Evolutionary conservation across 225 moss, liverwort and hornwort species (phyloP), one percentile per base, ranked within the genome.

Genomic region (Lunularia cruciata): DNA sequence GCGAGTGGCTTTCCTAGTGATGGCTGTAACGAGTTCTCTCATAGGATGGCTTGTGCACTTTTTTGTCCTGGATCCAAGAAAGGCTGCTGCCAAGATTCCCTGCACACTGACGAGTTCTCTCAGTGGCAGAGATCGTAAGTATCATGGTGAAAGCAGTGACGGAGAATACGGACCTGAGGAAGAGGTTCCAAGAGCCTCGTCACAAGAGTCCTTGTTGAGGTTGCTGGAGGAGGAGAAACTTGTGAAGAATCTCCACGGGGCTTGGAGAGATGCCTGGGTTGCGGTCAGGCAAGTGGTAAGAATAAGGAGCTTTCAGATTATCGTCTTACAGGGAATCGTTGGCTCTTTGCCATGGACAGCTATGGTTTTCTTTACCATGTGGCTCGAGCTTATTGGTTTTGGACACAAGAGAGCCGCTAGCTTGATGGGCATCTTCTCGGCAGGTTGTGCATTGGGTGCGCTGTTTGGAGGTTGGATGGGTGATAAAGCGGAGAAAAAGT

Each of bases 311-410:
- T 96, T 96, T 66, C 95, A 92, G 75, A 81, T 96, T 57, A 86
- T 96, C 68, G 86, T 96, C 8, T 38, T 92, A 72, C 95, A 96
- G 69, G 95, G 95, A 20, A 78, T 96, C n/a, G 88, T 96, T 54
- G 95, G 95, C n/a, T 92, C 92, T 18, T 76, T 96, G 72, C 95
- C 95, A 11, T 95, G 95, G 95, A 95, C 88, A 74, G 89, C 92
- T 27, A 95, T 95, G 95, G 95, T 95, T 40, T 95, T 95, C 68
- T 90, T 95, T 67, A 95, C 95, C 43, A 88, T 95, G 92, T 95
- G 95, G 95, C 77, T 95, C 77, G 92, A 95, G 80, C 90, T 95
- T 13, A 84, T 95, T 25, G 92, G 92, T 37, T 95, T 95, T 57
- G 92, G 92, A 58, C 95, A 95, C 81, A 83, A 77, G 52, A 84